A percentile compares a stretch with the other conserved stretches of the same genome.
Evolutionary conservation across 805 yeast species (phyloP).

Genomic region (Suhomyces faveliae): DNA sequence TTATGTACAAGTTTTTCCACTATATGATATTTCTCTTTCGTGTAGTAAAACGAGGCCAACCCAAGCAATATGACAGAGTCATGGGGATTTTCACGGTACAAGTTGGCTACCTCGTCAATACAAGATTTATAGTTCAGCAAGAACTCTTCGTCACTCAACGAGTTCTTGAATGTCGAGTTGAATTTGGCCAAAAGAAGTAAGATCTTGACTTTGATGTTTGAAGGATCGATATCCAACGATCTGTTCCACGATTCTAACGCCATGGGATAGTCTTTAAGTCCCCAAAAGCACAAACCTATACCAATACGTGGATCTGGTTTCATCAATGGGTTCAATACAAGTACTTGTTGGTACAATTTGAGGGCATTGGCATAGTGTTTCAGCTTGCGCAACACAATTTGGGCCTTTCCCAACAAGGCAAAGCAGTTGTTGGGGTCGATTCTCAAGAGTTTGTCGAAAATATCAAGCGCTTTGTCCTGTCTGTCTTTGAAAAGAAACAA

Average conservation of each 20-base stretch:
- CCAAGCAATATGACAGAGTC: constrained; percentile 65
- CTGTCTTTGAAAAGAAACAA: constrained; percentile 56
- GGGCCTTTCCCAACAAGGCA: constrained; percentile 84
- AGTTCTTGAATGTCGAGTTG: constrained; percentile 56
- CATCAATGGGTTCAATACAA: constrained; percentile 71
- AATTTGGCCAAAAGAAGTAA: constrained; percentile 67
- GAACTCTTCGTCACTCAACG: constrained; percentile 63
- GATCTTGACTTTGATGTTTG: constrained; percentile 58
- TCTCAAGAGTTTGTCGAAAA: constrained; percentile 60
- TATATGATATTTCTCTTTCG: constrained; percentile 57
- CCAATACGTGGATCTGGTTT: constrained; percentile 94
- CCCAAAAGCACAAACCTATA: constrained; percentile 92
- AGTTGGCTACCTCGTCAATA: constrained; percentile 44
- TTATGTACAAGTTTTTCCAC: constrained; percentile 58
- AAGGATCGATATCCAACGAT: constrained; percentile 62
- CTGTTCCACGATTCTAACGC: constrained; percentile 85
- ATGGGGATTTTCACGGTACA: constrained; percentile 39
- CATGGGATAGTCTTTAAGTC: constrained; percentile 69
- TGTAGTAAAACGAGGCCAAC: constrained; percentile 68
- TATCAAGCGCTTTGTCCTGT: constrained; percentile 68
- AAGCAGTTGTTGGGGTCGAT: constrained; percentile 60
- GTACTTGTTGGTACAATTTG: constrained; percentile 77
- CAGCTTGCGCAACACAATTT: constrained; percentile 63
- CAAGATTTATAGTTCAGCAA: constrained; percentile 57
- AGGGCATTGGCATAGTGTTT: constrained; percentile 72